A percentile compares a stretch with the other conserved stretches of the same genome.
phyloP scores from a whole-genome alignment of 148 eudicot genomes.

The Chenopodium suecicum region DNA sequence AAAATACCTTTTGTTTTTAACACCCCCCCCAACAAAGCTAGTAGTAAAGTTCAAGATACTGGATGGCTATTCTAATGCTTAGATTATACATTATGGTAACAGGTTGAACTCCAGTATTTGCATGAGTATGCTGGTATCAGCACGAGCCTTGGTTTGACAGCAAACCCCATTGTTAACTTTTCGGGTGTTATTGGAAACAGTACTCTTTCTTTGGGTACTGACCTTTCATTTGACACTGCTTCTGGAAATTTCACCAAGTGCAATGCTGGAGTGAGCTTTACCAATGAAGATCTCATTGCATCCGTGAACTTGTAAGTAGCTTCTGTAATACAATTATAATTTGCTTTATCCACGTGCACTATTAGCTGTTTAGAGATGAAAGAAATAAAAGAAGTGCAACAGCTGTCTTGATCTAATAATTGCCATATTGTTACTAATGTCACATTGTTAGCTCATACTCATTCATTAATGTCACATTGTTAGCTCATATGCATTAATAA shows the following conservation, averaged over 20 bases:
- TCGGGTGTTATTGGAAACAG: constrained; percentile 83
- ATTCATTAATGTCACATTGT: no score
- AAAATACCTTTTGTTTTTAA: no score
- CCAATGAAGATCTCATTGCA: constrained; percentile 72
- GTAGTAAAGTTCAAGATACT: not conserved
- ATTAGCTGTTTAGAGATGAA: not conserved
- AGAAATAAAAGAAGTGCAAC: not conserved
- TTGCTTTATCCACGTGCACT: not conserved
- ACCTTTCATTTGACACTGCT: constrained; percentile 83
- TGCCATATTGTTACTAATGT: not conserved
- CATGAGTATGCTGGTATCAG: constrained; percentile 93
- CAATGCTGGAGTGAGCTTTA: constrained; percentile 77
- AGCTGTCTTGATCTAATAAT: not conserved
- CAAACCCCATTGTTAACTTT: constrained; percentile 81
- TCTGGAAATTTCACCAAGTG: constrained; percentile 70
- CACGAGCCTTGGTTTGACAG: constrained; percentile 85
- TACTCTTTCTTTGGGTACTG: constrained; percentile 67
- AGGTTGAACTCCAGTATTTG: constrained; percentile 92
- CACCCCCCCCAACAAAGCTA: no score
- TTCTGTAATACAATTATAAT: not conserved
- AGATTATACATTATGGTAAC: constrained; percentile 8
- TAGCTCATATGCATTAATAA: no score
- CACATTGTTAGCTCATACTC: no score
- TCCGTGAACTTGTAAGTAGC: constrained; percentile 76
- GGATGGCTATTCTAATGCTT: not conserved